Conservation (phyloP, 192 early-diverging fungal species). For the Glomus cerebriforme region DNA sequence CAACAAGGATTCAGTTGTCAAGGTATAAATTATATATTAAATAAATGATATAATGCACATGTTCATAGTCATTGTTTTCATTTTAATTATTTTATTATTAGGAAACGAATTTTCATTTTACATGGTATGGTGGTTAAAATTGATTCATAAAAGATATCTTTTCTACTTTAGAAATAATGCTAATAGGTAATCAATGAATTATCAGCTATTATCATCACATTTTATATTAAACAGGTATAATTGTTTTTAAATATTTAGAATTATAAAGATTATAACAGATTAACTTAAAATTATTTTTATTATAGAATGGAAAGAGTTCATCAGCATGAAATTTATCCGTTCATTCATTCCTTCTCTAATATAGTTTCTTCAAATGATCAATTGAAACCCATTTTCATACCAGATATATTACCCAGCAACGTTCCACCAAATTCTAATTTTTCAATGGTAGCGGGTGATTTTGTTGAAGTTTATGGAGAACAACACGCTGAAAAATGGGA, state of each 20-base stretch:
- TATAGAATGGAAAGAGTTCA: slow-evolving; percentile 51
- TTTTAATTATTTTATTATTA: slow-evolving; percentile 24
- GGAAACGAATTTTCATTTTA: slow-evolving; percentile 97
- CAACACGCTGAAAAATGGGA: slow-evolving; percentile 69
- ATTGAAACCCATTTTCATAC: slow-evolving; percentile 69
- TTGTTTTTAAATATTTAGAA: background rate
- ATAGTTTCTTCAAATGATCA: slow-evolving; percentile 59
- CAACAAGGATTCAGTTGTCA: slow-evolving; percentile 73
- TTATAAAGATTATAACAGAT: background rate
- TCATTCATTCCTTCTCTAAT: slow-evolving; percentile 92
- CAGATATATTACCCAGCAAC: slow-evolving; percentile 77
- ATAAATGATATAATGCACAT: background rate
- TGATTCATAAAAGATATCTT: slow-evolving; percentile 8
- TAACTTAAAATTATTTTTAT: background rate
- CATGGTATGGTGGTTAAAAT: slow-evolving; percentile 64
- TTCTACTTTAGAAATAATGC: background rate
- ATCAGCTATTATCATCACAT: slow-evolving; percentile 82
- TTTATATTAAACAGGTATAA: slow-evolving; percentile 85
- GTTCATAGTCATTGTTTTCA: slow-evolving; percentile 20
- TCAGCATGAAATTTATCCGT: slow-evolving; percentile 83
- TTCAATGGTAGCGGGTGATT: slow-evolving; percentile 98
- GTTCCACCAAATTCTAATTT: slow-evolving; percentile 76
- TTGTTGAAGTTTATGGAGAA: slow-evolving; percentile 84
- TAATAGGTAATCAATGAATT: slow-evolving; percentile 8
- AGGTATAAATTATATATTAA: slow-evolving; percentile 45